A percentile compares a stretch with the other conserved stretches of the same genome.
phyloP scores from a whole-genome alignment of 768 basidiomycete species.

The Pluteus cervinus region DNA sequence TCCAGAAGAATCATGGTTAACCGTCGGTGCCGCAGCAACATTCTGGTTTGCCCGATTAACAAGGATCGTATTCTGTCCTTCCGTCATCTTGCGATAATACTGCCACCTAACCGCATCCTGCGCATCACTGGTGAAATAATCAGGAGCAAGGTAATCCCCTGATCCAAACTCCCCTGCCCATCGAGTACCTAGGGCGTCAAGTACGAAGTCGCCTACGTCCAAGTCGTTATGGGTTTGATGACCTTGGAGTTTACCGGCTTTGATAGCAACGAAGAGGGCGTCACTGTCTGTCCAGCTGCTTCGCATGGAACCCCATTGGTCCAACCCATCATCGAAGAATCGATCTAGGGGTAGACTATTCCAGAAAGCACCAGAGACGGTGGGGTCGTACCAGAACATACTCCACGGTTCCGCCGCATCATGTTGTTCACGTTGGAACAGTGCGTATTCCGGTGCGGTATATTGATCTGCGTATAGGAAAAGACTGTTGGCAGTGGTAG shows the following conservation, averaged over 20 bases:
- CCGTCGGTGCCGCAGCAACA: conserved; percentile 59
- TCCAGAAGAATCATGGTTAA: conserved; percentile 42
- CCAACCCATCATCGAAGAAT: conserved; percentile 64
- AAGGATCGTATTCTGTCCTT: conserved; percentile 94
- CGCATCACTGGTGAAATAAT: conserved; percentile 73
- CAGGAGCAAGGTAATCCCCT: conserved; percentile 66
- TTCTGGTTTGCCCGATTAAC: conserved; percentile 76
- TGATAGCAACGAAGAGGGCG: conserved; percentile 83
- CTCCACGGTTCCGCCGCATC: conserved; percentile 82
- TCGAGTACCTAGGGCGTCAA: conserved; percentile 88
- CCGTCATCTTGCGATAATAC: conserved; percentile 95
- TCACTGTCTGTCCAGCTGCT: conserved; percentile 87
- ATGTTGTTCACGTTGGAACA: conserved; percentile 87
- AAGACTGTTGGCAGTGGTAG: conserved; percentile 87
- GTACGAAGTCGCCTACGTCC: conserved; percentile 91
- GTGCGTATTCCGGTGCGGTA: conserved; percentile 64
- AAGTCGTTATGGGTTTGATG: conserved; percentile 96
- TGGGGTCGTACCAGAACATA: conserved; percentile 92
- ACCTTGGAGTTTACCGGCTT: conserved; percentile 71
- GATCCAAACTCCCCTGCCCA: conserved; percentile 96
- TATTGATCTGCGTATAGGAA: conserved; percentile 70
- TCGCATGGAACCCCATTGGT: conserved; percentile 90
- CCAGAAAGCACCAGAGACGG: conserved; percentile 87
- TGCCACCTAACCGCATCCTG: conserved; percentile 75
- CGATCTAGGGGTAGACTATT: conserved; percentile 75